These are phyloP conservation scores for Penicillium lagena DNA, from an alignment of 495 filamentous ascomycete genomes.

Conservation along the genomic window DNA sequence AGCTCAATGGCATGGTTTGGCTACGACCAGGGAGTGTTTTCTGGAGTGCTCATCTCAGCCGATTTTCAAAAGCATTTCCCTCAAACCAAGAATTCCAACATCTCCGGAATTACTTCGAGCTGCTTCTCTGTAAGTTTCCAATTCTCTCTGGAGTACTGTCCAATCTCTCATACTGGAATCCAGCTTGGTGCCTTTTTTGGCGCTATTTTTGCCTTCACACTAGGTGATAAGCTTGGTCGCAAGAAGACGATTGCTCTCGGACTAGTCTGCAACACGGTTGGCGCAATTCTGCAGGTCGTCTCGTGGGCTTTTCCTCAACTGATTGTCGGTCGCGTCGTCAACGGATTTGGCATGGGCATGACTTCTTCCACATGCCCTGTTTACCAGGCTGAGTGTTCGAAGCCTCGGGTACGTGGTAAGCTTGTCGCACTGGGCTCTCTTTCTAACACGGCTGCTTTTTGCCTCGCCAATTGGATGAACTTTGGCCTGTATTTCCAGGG, in stretches of 20 bases:
- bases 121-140: slow-evolving; percentile 24
- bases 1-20: slow-evolving; percentile 25
- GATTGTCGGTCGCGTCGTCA: slow-evolving; percentile 32
- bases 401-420: slow-evolving; percentile 19
- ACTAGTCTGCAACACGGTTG: slow-evolving; percentile 14
- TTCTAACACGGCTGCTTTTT: slow-evolving; percentile 23
- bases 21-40: slow-evolving; percentile 28
- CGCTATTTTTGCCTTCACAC: not conserved
- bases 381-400: slow-evolving; percentile 34
- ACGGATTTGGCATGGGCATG: slow-evolving; percentile 31
- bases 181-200: slow-evolving; percentile 14
- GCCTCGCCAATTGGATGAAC: slow-evolving; percentile 31
- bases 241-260: slow-evolving; percentile 1
- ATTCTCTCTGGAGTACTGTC: too few relatives aligned
- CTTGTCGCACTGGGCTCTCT: slow-evolving; percentile 25
- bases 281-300: slow-evolving; percentile 20
- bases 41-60: slow-evolving; percentile 22
- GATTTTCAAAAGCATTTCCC: slow-evolving; percentile 24
- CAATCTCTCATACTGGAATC: too few relatives aligned
- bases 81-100: slow-evolving; percentile 18
- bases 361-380: slow-evolving; percentile 32
- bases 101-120: slow-evolving; percentile 29
- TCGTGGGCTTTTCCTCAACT: slow-evolving; percentile 29
- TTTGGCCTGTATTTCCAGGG: slow-evolving; percentile 29
- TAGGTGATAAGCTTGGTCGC: not conserved